Percentiles rank a stretch among this genome's conserved stretches.
phyloP scores from a whole-genome alignment of 2,329 filamentous ascomycete genomes.

The Bipolaris zeicola region DNA sequence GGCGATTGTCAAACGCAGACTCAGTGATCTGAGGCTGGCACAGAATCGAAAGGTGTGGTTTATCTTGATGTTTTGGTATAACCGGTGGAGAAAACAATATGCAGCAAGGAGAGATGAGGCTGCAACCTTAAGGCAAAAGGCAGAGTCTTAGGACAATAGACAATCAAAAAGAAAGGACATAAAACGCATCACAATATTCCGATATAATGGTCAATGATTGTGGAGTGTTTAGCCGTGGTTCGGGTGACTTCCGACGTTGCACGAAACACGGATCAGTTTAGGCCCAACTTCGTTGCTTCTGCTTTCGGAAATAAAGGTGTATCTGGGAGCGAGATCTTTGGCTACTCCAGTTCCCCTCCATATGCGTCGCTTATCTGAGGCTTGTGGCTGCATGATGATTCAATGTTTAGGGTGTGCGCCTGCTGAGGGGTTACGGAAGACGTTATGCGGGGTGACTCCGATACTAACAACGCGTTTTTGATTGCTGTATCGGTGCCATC shows the following conservation, averaged over 20 bases:
- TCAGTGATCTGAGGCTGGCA: background rate
- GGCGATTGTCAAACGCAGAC: background rate
- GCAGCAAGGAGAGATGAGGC: background rate
- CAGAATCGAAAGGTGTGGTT: background rate
- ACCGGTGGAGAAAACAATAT: too few species aligned
- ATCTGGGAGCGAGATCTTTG: slow-evolving; percentile 3
- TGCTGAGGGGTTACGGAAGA: slow-evolving; percentile 7
- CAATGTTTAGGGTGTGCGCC: background rate
- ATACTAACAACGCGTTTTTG: background rate
- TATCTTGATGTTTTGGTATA: background rate
- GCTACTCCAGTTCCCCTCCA: slow-evolving; percentile 13
- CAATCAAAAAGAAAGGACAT: background rate
- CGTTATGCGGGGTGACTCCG: slow-evolving; percentile 2
- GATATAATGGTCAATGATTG: slow-evolving; percentile 18
- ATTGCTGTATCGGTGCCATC: background rate
- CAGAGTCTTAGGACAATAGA: slow-evolving; percentile 4
- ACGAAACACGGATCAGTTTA: slow-evolving; percentile 17
- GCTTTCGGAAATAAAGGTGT: background rate
- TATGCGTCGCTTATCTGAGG: slow-evolving; percentile 13
- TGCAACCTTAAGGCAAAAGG: slow-evolving; percentile 3
- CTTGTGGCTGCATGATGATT: slow-evolving; percentile 4
- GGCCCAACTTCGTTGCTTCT: slow-evolving; percentile 2
- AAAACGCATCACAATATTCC: slow-evolving; percentile 22
- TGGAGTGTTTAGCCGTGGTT: slow-evolving; percentile 40
- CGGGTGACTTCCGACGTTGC: slow-evolving; percentile 14